These are phyloP conservation scores for Venturia effusa DNA, from an alignment of 2,329 filamentous ascomycete species.

Conservation along the genomic window DNA sequence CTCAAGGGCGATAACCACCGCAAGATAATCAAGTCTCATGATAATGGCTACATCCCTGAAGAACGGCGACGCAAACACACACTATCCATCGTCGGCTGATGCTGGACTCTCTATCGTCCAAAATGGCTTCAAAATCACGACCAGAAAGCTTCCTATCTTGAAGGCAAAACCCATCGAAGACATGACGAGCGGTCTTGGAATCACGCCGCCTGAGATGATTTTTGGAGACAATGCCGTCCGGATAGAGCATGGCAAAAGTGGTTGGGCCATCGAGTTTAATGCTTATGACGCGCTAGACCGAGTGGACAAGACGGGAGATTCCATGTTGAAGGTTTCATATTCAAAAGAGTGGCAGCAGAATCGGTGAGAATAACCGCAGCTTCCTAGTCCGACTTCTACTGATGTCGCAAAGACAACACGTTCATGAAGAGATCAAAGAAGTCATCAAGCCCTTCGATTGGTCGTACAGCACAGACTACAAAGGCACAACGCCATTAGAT, in stretches of 20 bases:
- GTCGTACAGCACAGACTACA: slow-evolving; percentile 89
- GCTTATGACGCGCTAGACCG: slow-evolving; percentile 78
- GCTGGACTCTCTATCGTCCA: slow-evolving; percentile 26
- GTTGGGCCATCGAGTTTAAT: slow-evolving; percentile 73
- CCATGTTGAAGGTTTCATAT: slow-evolving; percentile 89
- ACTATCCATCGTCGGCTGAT: slow-evolving; percentile 8
- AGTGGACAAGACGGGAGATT: slow-evolving; percentile 86
- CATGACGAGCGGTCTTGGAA: slow-evolving; percentile 67
- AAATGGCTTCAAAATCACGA: slow-evolving; percentile 59
- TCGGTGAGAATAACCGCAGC: slow-evolving; percentile 35
- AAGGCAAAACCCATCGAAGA: slow-evolving; percentile 83
- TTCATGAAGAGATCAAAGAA: slow-evolving; percentile 78
- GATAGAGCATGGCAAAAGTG: slow-evolving; percentile 60
- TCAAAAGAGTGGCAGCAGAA: slow-evolving; percentile 77
- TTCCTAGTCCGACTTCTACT: neutral
- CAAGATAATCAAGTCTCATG: neutral
- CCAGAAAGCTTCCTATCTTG: slow-evolving; percentile 87
- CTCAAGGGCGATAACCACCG: neutral
- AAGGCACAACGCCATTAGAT: slow-evolving; percentile 44
- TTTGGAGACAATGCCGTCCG: slow-evolving; percentile 87
- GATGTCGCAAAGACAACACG: slow-evolving; percentile 51
- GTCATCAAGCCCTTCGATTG: slow-evolving; percentile 96
- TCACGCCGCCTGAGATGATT: slow-evolving; percentile 96
- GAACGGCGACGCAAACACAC: neutral
- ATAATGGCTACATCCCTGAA: neutral